These are phyloP conservation scores for Arthrobotrys megalospora DNA, from an alignment of 2,329 filamentous ascomycete genomes.

Conservation along the genomic window DNA sequence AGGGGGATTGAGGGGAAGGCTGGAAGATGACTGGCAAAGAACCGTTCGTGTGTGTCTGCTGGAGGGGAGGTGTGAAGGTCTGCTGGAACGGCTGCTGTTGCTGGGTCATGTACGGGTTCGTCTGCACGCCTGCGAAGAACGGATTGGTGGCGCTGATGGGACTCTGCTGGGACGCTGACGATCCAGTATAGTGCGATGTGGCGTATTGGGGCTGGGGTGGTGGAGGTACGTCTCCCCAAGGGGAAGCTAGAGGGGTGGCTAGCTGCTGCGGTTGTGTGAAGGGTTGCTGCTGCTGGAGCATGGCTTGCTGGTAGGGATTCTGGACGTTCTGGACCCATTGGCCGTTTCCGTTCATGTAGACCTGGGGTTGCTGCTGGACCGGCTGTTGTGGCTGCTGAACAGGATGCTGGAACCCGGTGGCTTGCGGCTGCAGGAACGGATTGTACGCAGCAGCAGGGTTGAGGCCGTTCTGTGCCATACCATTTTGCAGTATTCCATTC, in stretches of 20 bases:
- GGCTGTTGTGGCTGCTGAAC: conserved; percentile 44
- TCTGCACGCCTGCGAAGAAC: conserved; percentile 40
- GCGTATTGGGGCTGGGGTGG: conserved; percentile 53
- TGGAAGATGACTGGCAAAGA: conserved; percentile 45
- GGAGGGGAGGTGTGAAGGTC: conserved; percentile 46
- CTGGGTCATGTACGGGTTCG: conserved; percentile 53
- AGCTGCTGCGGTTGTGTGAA: conserved; percentile 46
- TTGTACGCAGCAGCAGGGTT: conserved; percentile 43
- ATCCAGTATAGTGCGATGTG: conserved; percentile 54
- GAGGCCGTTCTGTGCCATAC: conserved; percentile 45
- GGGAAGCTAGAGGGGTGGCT: conserved; percentile 46
- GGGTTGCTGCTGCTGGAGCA: conserved; percentile 53
- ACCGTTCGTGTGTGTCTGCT: conserved; percentile 63
- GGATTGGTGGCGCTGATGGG: conserved; percentile 57
- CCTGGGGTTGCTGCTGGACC: conserved; percentile 66
- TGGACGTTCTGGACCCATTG: conserved; percentile 49
- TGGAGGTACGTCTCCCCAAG: conserved; percentile 55
- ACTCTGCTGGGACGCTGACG: conserved; percentile 52
- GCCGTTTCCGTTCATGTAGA: conserved; percentile 56
- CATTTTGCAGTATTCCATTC: conserved; percentile 49
- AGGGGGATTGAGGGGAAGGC: conserved; percentile 66
- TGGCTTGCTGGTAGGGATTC: conserved; percentile 62
- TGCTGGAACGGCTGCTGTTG: conserved; percentile 63
- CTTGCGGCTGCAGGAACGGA: conserved; percentile 56
- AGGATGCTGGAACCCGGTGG: conserved; percentile 41